A percentile compares a stretch with the other conserved stretches of the same genome.
These are phyloP conservation scores for Peronospora farinosa DNA, from an alignment of 352 stramenopile species.

Conservation along the genomic window DNA sequence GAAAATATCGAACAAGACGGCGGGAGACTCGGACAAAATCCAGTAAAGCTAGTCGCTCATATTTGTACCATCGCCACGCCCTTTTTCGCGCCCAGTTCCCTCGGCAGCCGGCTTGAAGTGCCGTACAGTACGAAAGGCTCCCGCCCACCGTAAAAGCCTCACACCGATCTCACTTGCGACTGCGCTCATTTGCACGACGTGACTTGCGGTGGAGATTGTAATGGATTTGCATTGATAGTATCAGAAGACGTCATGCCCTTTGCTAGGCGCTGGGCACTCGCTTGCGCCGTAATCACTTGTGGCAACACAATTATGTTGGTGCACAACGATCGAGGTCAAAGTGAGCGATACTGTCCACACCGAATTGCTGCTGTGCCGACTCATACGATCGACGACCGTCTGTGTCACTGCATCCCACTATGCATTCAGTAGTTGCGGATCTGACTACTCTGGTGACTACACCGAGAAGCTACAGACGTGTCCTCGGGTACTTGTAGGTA, in stretches of 20 bases:
- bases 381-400: conserved; percentile 17
- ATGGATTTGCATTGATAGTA: background rate
- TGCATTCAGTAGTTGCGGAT: conserved; percentile 27
- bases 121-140: conserved; percentile 14
- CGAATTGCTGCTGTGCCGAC: conserved; percentile 8
- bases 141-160: background rate
- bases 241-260: background rate
- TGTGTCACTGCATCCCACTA: conserved; percentile 26
- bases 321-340: background rate
- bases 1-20: conserved; percentile 25
- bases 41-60: conserved; percentile 17
- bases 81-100: conserved; percentile 19
- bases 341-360: background rate
- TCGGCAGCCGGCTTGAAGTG: conserved; percentile 24
- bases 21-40: conserved; percentile 11
- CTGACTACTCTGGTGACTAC: conserved; percentile 25
- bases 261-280: background rate
- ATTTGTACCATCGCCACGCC: conserved; percentile 6
- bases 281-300: background rate
- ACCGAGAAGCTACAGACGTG: conserved; percentile 8
- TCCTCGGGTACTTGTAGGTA: background rate
- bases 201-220: background rate
- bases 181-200: background rate
- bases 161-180: background rate
- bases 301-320: background rate